Percentiles rank a stretch among this genome's conserved stretches.
Conservation (phyloP, 2,329 filamentous ascomycete species). For the Penicillium verrucosum region DNA sequence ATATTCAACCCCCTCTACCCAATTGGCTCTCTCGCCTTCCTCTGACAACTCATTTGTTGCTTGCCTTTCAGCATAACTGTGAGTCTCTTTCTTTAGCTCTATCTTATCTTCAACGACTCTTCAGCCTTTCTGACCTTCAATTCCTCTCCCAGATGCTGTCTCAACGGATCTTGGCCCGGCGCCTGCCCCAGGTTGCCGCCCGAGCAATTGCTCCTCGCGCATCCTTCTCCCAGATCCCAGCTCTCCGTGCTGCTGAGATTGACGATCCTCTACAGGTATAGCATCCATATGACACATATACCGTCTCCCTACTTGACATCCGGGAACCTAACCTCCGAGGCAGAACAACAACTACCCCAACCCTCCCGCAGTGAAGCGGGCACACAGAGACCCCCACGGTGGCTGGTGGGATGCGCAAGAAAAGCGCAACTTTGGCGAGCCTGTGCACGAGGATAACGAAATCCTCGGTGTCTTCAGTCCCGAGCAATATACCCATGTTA, state of each 20-base stretch:
- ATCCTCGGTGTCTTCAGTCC: slow-evolving; percentile 84
- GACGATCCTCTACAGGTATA: slow-evolving; percentile 46
- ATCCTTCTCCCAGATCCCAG: slow-evolving; percentile 41
- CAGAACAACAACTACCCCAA: slow-evolving; percentile 50
- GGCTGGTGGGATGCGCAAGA: slow-evolving; percentile 99
- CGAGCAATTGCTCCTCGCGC: slow-evolving; percentile 40
- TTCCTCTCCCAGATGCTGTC: slow-evolving; percentile 42
- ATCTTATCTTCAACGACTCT: not conserved
- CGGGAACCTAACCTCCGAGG: slow-evolving; percentile 14
- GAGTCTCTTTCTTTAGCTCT: slow-evolving; percentile 10
- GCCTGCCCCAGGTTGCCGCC: slow-evolving; percentile 40
- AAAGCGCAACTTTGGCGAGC: slow-evolving; percentile 93
- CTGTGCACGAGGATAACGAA: slow-evolving; percentile 95
- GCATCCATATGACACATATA: not conserved
- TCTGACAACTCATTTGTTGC: slow-evolving; percentile 16
- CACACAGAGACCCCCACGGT: slow-evolving; percentile 86
- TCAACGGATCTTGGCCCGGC: slow-evolving; percentile 43
- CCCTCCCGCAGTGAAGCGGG: slow-evolving; percentile 68
- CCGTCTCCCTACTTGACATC: slow-evolving; percentile 8
- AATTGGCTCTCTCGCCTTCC: slow-evolving; percentile 20
- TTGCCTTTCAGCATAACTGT: slow-evolving; percentile 29
- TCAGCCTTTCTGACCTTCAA: slow-evolving; percentile 21
- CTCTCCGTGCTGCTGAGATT: slow-evolving; percentile 38
- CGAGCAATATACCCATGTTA: slow-evolving; percentile 83
- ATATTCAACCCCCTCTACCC: slow-evolving; percentile 23